Percentiles rank a stretch among this genome's conserved stretches.
phyloP scores from a whole-genome alignment of 768 basidiomycete genomes.

The Lactarius hengduanensis region DNA sequence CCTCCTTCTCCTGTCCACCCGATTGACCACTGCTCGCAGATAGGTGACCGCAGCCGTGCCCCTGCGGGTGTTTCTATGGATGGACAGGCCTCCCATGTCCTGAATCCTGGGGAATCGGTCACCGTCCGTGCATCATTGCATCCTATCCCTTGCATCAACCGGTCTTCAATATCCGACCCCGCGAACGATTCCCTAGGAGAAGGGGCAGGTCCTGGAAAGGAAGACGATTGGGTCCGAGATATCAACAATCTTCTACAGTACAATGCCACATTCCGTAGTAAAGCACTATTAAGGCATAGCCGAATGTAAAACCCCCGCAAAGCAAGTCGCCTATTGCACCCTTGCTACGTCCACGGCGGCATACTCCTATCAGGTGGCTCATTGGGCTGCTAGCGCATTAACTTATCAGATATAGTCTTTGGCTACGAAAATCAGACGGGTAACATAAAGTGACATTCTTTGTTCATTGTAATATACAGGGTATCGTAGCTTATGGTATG shows the following conservation, averaged over 20 bases:
- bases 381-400: neutral
- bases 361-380: neutral
- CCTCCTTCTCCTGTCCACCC: neutral
- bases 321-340: neutral
- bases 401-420: neutral
- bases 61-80: conserved; percentile 93
- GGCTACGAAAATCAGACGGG: neutral
- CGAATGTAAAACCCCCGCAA: conserved; percentile 44
- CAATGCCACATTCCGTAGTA: conserved; percentile 91
- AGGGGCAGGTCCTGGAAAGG: conserved; percentile 75
- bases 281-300: conserved; percentile 75
- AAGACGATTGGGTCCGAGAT: conserved; percentile 95
- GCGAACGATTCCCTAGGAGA: conserved; percentile 46
- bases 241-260: conserved; percentile 94
- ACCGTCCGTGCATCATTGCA: conserved; percentile 81
- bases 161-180: conserved; percentile 68
- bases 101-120: conserved; percentile 84
- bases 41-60: conserved; percentile 80
- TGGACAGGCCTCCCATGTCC: conserved; percentile 78
- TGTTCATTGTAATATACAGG: neutral
- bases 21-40: conserved; percentile 43
- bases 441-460: neutral
- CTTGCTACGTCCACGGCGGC: neutral
- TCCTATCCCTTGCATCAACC: conserved; percentile 91
- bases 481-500: neutral